Conservation (phyloP, 768 basidiomycete species). For the Kwoniella mangroviensis region DNA sequence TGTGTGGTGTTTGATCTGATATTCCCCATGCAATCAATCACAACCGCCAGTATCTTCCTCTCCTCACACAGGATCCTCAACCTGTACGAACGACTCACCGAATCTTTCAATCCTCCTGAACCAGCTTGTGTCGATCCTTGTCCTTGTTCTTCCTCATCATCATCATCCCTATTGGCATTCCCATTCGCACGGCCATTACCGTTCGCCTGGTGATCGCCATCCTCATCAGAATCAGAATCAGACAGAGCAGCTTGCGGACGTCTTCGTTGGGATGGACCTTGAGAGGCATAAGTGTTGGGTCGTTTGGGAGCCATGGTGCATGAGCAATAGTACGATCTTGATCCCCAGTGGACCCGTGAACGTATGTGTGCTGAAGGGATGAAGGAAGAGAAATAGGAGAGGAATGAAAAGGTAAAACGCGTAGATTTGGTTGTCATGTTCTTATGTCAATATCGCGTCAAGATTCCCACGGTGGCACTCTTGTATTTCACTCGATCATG, state of each 20-base stretch:
- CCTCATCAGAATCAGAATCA: constrained; percentile 11
- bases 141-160: constrained; percentile 18
- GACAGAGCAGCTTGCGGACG: constrained; percentile 11
- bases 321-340: too few species aligned
- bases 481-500: background rate
- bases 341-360: background rate
- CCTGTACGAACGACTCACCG: constrained; percentile 19
- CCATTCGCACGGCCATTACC: background rate
- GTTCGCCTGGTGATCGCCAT: constrained; percentile 5
- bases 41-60: background rate
- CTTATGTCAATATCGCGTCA: constrained; percentile 4
- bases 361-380: background rate
- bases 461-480: constrained; percentile 24
- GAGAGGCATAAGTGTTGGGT: constrained; percentile 20
- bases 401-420: constrained; percentile 7
- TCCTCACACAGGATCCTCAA: background rate
- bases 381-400: background rate
- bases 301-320: constrained; percentile 19
- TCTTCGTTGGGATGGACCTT: constrained; percentile 18
- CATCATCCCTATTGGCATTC: constrained; percentile 18
- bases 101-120: constrained; percentile 27
- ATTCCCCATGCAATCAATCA: too few species aligned
- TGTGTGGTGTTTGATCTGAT: too few species aligned
- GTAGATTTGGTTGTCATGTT: background rate
- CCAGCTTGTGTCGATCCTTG: constrained; percentile 15